Conservation (phyloP, 345 rosid species). For the Pseudoturritis turrita region DNA sequence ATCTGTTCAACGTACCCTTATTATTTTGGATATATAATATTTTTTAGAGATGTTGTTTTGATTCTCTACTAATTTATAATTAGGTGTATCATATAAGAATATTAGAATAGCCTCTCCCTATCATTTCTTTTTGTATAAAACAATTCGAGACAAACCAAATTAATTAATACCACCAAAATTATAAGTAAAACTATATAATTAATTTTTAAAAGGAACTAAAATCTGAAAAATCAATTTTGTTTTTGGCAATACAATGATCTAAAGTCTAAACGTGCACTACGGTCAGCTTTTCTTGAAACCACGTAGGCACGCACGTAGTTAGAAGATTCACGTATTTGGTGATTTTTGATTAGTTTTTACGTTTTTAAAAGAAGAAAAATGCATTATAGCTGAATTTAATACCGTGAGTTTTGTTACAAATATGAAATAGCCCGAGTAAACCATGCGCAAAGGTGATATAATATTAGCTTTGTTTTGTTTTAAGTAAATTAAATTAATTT, state of each 20-base stretch:
- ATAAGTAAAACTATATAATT: background rate
- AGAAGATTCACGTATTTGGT: background rate
- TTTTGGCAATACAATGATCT: background rate
- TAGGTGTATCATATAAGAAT: background rate
- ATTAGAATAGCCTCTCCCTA: background rate
- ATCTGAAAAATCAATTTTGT: background rate
- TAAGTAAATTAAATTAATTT: background rate
- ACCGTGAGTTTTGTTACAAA: background rate
- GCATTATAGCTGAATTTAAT: background rate
- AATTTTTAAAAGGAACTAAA: background rate
- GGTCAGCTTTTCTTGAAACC: background rate
- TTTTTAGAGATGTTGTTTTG: background rate
- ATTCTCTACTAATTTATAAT: background rate
- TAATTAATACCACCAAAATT: background rate
- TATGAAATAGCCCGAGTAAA: background rate
- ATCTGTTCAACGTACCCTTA: background rate
- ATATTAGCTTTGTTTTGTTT: background rate
- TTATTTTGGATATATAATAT: slow-evolving; percentile 7
- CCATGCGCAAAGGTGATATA: background rate
- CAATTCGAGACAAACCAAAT: background rate
- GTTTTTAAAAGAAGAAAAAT: background rate
- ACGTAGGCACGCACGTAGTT: background rate
- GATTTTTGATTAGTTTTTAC: background rate
- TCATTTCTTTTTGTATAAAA: background rate
- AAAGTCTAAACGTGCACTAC: background rate